Evolutionary conservation across 352 stramenopile genomes (phyloP), one percentile per base, ranked within the genome.

Genomic region (Globisporangium abappressorium): DNA sequence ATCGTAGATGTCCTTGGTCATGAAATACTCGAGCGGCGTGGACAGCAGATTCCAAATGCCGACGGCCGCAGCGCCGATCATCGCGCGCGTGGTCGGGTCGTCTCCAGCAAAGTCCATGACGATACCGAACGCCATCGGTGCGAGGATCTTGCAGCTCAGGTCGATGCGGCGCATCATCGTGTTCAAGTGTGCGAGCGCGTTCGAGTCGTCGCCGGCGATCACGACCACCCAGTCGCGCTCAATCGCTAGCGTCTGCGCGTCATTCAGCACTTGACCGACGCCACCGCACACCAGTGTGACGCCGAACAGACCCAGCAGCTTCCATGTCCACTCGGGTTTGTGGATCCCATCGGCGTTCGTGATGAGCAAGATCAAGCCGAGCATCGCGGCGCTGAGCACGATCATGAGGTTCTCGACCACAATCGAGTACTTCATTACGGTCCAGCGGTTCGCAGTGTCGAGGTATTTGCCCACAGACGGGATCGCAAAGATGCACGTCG

Each of bases 171-270:
- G 85, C 78, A 97, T 88, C 2, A 69, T 81, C 24, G 86, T 92
- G 72, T 97, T 97, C 8, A 93, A 64, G 12, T 80, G 65, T 2
- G 80, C 83, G 3, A 97, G 75, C n/a, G 53, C 64, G 3, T 69
- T 64, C 0, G 79, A 84, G 46, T 91, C 74, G 2, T 73, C 69
- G 1, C 74, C 77, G 5, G 86, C 73, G 28, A 96, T 79, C 1
- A 95, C 85, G n/a, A 95, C 88, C 24, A 96, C 86, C 89, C 89
- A 97, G 65, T 97, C 89, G 30, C 87, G 85, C 64, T 97, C 86
- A 36, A 97, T 78, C 3, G 82, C 88, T 7, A 94, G 64, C 7
- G 87, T 93, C 68, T 92, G 81, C 12, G 85, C 85, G 43, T 91
- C 81, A 57, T 90, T 93, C 5, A 92, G 80, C 30, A 94, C 75